Base-by-base conservation (phyloP, 176 grass and related monocot genomes). In the Carex parvula region DNA sequence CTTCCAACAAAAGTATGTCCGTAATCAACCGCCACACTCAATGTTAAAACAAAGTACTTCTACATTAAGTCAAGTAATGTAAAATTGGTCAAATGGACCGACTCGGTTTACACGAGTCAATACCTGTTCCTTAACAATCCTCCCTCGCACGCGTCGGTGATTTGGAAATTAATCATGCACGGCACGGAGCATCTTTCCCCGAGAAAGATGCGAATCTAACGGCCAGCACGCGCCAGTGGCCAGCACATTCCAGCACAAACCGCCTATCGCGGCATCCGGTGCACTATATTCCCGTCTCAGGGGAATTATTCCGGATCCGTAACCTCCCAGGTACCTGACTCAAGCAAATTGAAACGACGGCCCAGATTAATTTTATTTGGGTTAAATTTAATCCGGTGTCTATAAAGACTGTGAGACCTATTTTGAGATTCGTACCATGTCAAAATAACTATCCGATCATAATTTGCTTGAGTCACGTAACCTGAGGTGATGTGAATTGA, bases 301-400 rank as follows among this genome's bases (percentile, higher is more conserved):
- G 22, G 50, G 72, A 77, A 77, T 77, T 30, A 77, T 77, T 32
- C 22, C 22, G 22, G n/a, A n/a, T n/a, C n/a, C n/a, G n/a, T n/a
- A n/a, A n/a, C n/a, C n/a, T n/a, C n/a, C n/a, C n/a, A n/a, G n/a
- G n/a, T n/a, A n/a, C n/a, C n/a, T n/a, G n/a, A n/a, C n/a, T n/a
- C n/a, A n/a, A n/a, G n/a, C n/a, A n/a, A n/a, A n/a, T n/a, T n/a
- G n/a, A n/a, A n/a, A n/a, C n/a, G n/a, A n/a, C n/a, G n/a, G n/a
- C n/a, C n/a, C n/a, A n/a, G n/a, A n/a, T n/a, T n/a, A n/a, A n/a
- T n/a, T n/a, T n/a, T n/a, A n/a, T n/a, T n/a, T n/a, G n/a, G n/a
- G n/a, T n/a, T n/a, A n/a, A n/a, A n/a, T n/a, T n/a, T n/a, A n/a
- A n/a, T n/a, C n/a, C n/a, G n/a, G n/a, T n/a, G n/a, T n/a, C n/a